phyloP scores from a whole-genome alignment of 345 rosid genomes.

The Psidium friedrichsthalianum region DNA sequence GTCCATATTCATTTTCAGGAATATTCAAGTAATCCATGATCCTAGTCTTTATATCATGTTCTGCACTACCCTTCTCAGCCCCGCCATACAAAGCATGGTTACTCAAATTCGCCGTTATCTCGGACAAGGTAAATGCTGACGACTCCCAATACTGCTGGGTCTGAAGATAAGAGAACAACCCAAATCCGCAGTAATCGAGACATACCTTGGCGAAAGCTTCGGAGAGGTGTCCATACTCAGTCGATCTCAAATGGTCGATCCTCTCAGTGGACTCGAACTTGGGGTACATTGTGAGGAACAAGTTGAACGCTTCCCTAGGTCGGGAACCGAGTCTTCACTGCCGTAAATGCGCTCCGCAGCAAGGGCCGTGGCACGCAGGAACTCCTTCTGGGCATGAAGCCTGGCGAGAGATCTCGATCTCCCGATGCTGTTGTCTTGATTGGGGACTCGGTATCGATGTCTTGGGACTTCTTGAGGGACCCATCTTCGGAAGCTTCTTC shows the following conservation, averaged over 20 bases:
- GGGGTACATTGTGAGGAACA: constrained; percentile 78
- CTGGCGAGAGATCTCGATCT: constrained; percentile 82
- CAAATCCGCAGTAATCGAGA: constrained; percentile 91
- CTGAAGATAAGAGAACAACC: constrained; percentile 67
- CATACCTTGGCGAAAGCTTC: constrained; percentile 65
- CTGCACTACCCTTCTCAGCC: constrained; percentile 66
- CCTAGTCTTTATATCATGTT: constrained; percentile 68
- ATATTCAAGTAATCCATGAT: constrained; percentile 82
- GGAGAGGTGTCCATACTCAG: constrained; percentile 58
- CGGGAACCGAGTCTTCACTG: constrained; percentile 46
- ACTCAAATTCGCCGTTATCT: constrained; percentile 79
- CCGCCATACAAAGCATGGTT: constrained; percentile 82
- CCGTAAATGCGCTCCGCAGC: constrained; percentile 47
- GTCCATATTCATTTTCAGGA: constrained; percentile 80
- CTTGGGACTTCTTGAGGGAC: constrained; percentile 57
- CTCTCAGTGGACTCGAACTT: constrained; percentile 56
- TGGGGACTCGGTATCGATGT: constrained; percentile 38
- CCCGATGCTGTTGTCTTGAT: constrained; percentile 40
- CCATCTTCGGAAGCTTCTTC: constrained; percentile 91
- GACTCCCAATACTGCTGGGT: constrained; percentile 64
- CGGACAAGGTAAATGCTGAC: constrained; percentile 63
- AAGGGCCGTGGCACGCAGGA: constrained; percentile 62
- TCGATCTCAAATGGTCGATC: constrained; percentile 54
- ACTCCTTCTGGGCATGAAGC: constrained; percentile 71
- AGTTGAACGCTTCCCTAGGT: constrained; percentile 50